These are phyloP conservation scores for Tympanopsis confertula DNA, from an alignment of 2,329 filamentous ascomycete genomes.

Conservation along the genomic window DNA sequence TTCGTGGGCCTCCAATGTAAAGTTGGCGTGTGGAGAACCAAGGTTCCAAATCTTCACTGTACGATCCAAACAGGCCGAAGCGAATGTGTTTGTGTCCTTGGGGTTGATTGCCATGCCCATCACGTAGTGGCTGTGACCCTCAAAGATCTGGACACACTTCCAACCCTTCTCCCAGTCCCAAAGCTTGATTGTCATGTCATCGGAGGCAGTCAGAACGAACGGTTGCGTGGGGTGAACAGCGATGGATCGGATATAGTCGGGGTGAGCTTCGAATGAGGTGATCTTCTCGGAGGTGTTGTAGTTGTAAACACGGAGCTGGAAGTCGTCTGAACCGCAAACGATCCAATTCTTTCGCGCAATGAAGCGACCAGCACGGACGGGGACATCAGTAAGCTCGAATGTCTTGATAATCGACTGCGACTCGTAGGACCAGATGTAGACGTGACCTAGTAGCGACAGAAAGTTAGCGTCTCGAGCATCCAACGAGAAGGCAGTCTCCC, in stretches of 20 bases:
- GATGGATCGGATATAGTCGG: constrained; percentile 96
- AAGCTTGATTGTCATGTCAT: constrained; percentile 97
- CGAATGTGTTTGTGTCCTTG: constrained; percentile 86
- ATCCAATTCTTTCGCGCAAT: constrained; percentile 99
- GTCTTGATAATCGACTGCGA: constrained; percentile 88
- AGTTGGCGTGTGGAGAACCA: constrained; percentile 86
- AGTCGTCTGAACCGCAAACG: constrained; percentile 88
- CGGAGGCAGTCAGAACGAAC: constrained; percentile 87
- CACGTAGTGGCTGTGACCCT: constrained; percentile 92
- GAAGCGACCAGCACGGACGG: constrained; percentile 91
- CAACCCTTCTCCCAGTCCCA: constrained; percentile 99
- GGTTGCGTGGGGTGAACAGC: constrained; percentile 90
- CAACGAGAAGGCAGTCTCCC: constrained; percentile 3
- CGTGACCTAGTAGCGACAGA: constrained; percentile 61
- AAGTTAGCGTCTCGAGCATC: no score
- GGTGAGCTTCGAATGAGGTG: constrained; percentile 90
- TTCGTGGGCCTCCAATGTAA: constrained; percentile 92
- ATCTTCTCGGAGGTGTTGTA: constrained; percentile 99
- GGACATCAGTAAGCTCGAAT: constrained; percentile 96
- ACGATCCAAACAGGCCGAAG: constrained; percentile 86
- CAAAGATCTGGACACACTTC: constrained; percentile 95
- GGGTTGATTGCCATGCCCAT: constrained; percentile 97
- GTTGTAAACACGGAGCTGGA: constrained; percentile 81
- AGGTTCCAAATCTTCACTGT: constrained; percentile 98
- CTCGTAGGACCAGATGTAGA: constrained; percentile 98